Evolutionary conservation across 1,284 basidiomycete genomes (phyloP).

Genomic region (Fomitopsis betulina): DNA sequence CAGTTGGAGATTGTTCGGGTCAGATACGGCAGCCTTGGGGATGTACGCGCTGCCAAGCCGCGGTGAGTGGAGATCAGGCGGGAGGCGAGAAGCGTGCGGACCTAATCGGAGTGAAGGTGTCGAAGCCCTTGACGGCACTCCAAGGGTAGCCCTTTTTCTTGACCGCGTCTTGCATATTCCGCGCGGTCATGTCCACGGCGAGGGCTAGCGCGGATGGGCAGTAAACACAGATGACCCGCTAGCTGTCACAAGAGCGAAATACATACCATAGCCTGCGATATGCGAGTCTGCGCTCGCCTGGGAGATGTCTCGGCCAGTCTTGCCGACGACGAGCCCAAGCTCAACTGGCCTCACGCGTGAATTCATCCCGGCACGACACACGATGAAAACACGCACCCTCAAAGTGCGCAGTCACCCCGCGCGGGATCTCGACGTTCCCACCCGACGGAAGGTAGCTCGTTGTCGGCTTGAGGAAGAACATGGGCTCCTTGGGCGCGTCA

Average conservation of each 20-base stretch:
- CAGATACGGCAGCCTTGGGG: conserved; percentile 64
- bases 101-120: conserved; percentile 72
- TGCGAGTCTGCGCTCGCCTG: conserved; percentile 70
- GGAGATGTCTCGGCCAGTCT: conserved; percentile 77
- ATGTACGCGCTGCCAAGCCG: conserved; percentile 65
- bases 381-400: conserved; percentile 61
- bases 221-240: background rate
- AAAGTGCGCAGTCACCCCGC: conserved; percentile 82
- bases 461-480: conserved; percentile 98
- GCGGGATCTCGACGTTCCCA: conserved; percentile 82
- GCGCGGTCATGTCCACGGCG: conserved; percentile 92
- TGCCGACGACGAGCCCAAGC: conserved; percentile 94
- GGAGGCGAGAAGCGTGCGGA: conserved; percentile 18
- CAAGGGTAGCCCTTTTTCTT: conserved; percentile 94
- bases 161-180: conserved; percentile 91
- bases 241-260: background rate
- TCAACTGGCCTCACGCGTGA: conserved; percentile 60
- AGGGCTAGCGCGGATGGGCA: conserved; percentile 61
- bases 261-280: conserved; percentile 85
- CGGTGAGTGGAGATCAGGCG: background rate
- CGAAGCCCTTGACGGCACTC: conserved; percentile 80
- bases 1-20: conserved; percentile 75
- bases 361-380: background rate
- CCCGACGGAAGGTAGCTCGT: conserved; percentile 81
- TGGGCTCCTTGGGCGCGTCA: conserved; percentile 88